Evolutionary conservation across 208 protist species (phyloP).

Genomic region (Balamuthia mandrillaris): DNA sequence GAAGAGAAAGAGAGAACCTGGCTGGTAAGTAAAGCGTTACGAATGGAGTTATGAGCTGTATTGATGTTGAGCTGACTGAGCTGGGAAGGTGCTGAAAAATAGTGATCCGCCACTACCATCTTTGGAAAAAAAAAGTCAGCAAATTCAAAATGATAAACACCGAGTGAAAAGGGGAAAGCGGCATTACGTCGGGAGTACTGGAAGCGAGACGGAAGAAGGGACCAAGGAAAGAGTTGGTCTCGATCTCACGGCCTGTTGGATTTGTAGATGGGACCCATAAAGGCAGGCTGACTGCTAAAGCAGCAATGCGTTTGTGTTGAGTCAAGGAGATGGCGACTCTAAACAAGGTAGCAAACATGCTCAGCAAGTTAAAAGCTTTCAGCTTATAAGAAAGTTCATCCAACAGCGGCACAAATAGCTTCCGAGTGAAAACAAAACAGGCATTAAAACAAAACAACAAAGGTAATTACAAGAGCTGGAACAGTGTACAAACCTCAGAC

Average conservation of each 20-base stretch:
- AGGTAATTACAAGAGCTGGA: no score
- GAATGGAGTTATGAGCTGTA: not conserved
- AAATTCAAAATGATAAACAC: not conserved
- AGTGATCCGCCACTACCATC: constrained; percentile 30
- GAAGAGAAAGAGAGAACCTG: not conserved
- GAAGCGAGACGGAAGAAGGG: constrained; percentile 36
- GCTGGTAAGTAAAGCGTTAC: constrained; percentile 14
- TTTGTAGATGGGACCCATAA: constrained; percentile 5
- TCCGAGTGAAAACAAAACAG: no score
- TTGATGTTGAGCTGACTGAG: constrained; percentile 18
- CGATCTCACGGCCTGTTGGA: constrained; percentile 6
- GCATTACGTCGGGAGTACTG: not conserved
- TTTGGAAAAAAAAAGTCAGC: not conserved
- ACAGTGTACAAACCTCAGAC: no score
- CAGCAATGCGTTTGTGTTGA: constrained; percentile 13
- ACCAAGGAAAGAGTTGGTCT: constrained; percentile 39
- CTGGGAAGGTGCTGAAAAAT: constrained; percentile 20
- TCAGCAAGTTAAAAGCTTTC: constrained; percentile 29
- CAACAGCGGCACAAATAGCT: constrained; percentile 19
- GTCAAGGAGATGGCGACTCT: not conserved
- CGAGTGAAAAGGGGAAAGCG: not conserved
- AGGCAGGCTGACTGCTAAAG: constrained; percentile 8
- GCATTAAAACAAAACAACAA: no score
- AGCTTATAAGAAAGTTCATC: constrained; percentile 26
- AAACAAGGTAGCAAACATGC: constrained; percentile 2